These are phyloP conservation scores for Pterocarpus santalinus DNA, from an alignment of 306 rosid genomes.

Conservation along the genomic window DNA sequence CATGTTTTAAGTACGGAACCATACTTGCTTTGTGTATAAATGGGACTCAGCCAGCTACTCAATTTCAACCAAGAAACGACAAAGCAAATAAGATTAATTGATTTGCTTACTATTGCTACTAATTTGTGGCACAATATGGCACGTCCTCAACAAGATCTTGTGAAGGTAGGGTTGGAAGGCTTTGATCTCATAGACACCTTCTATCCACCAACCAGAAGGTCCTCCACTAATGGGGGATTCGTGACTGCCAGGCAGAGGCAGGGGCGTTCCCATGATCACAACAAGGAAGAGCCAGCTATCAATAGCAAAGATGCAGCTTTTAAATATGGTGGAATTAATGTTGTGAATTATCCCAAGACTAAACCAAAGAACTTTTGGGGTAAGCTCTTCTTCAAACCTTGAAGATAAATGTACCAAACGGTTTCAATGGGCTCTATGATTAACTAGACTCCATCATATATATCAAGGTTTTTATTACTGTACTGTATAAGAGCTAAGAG, in stretches of 20 bases:
- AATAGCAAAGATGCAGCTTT: conserved; percentile 46
- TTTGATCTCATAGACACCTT: conserved; percentile 45
- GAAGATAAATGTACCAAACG: background rate
- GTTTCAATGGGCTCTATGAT: background rate
- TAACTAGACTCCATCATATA: no score
- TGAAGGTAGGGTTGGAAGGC: conserved; percentile 49
- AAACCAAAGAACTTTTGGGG: conserved; percentile 48
- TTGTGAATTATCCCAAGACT: conserved; percentile 35
- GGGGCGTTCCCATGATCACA: background rate
- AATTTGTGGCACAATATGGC: conserved; percentile 39
- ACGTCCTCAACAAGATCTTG: conserved; percentile 44
- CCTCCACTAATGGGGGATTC: conserved; percentile 12
- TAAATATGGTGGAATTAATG: conserved; percentile 42
- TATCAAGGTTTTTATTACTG: no score
- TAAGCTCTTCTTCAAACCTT: conserved; percentile 39
- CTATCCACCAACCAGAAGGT: conserved; percentile 41
- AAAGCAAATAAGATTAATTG: conserved; percentile 3
- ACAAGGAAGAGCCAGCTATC: conserved; percentile 38
- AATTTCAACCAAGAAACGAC: conserved; percentile 33
- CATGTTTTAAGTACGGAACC: conserved; percentile 41
- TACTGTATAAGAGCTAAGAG: background rate
- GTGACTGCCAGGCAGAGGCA: background rate
- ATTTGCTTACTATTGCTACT: background rate
- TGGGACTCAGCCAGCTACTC: background rate
- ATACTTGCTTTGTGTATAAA: conserved; percentile 36